Evolutionary conservation across 225 moss, liverwort and hornwort genomes (phyloP).

Genomic region (Lunularia cruciata): DNA sequence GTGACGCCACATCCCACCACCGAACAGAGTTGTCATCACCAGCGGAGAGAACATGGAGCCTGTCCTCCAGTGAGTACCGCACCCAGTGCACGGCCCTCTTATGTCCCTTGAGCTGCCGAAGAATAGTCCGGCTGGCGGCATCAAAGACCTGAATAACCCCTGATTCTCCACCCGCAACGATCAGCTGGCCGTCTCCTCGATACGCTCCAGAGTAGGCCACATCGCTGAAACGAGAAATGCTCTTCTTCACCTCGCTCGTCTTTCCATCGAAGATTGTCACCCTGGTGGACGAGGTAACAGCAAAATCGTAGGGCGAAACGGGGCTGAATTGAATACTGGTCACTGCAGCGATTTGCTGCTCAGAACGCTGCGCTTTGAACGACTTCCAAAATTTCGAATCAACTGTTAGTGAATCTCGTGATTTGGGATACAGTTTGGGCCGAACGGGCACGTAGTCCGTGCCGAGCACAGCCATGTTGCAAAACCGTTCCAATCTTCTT

Average conservation of each 20-base stretch:
- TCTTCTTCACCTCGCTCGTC: slow-evolving; percentile 80
- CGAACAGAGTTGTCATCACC: slow-evolving; percentile 85
- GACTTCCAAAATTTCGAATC: slow-evolving; percentile 73
- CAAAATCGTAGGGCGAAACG: slow-evolving; percentile 66
- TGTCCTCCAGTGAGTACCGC: slow-evolving; percentile 73
- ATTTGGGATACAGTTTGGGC: slow-evolving; percentile 60
- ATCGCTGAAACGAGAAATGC: slow-evolving; percentile 78
- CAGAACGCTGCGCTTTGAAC: slow-evolving; percentile 55
- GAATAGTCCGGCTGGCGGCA: slow-evolving; percentile 73
- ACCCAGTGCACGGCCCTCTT: slow-evolving; percentile 96
- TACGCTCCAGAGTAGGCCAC: slow-evolving; percentile 87
- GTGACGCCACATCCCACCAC: slow-evolving; percentile 96
- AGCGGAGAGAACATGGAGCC: slow-evolving; percentile 81
- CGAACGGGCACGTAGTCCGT: slow-evolving; percentile 62
- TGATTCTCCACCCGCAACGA: slow-evolving; percentile 88
- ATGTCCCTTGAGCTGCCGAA: slow-evolving; percentile 86
- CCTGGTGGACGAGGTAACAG: slow-evolving; percentile 85
- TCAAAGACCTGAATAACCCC: slow-evolving; percentile 96
- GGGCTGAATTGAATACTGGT: slow-evolving; percentile 66
- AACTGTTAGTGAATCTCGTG: slow-evolving; percentile 58
- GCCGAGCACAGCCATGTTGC: slow-evolving; percentile 43
- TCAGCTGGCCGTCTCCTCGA: slow-evolving; percentile 87
- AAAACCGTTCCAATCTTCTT: too few relatives aligned
- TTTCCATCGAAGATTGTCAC: slow-evolving; percentile 72
- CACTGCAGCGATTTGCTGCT: slow-evolving; percentile 71